Evolutionary conservation across 768 basidiomycete species (phyloP).

Genomic region (Strobilomyces echinocephalus): DNA sequence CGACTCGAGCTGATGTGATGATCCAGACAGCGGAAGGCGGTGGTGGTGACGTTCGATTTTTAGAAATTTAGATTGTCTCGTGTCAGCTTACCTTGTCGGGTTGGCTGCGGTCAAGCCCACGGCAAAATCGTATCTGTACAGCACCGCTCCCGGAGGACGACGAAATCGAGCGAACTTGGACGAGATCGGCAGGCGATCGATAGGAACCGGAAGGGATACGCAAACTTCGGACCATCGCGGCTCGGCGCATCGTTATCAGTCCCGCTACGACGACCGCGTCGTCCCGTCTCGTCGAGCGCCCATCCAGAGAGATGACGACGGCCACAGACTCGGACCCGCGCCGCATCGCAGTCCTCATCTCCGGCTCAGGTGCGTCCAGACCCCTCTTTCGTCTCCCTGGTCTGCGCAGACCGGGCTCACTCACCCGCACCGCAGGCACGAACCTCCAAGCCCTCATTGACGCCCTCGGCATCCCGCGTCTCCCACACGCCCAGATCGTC

Average conservation of each 20-base stretch:
- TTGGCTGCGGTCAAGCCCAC: background rate
- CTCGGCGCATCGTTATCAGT: background rate
- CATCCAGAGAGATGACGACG: background rate
- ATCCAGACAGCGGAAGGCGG: background rate
- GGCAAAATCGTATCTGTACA: background rate
- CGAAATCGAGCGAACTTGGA: background rate
- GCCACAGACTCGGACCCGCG: conserved; percentile 5
- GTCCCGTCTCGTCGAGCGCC: conserved; percentile 1
- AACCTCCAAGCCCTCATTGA: conserved; percentile 97
- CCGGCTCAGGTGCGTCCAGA: conserved; percentile 56
- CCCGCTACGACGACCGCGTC: conserved; percentile 8
- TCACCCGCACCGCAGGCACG: conserved; percentile 61
- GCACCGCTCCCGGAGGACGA: background rate
- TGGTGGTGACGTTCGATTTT: background rate
- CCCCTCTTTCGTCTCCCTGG: too few relatives aligned
- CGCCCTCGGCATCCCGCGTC: conserved; percentile 74
- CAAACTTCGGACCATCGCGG: background rate
- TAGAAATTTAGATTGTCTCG: background rate
- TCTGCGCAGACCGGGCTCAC: too few relatives aligned
- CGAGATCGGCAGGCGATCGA: background rate
- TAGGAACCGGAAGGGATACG: conserved; percentile 1
- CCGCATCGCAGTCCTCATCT: conserved; percentile 45
- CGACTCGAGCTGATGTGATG: background rate
- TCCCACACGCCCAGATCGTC: conserved; percentile 60
- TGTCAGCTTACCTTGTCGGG: background rate